Percentiles rank a stretch among this genome's conserved stretches.
These are phyloP conservation scores for Cicer pinnatifidum DNA, from an alignment of 306 rosid species.

Conservation along the genomic window DNA sequence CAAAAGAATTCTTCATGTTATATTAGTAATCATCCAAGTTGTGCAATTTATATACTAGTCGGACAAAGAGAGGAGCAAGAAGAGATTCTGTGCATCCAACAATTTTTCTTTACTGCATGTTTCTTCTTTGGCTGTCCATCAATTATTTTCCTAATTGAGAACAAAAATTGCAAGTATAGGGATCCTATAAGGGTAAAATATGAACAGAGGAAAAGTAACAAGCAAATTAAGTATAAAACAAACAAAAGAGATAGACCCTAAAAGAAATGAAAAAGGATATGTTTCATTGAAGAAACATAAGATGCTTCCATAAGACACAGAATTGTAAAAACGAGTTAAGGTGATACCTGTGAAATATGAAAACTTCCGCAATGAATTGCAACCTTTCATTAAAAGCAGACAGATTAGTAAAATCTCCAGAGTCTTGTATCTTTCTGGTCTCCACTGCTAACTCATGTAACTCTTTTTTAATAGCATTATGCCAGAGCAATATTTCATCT, in stretches of 20 bases:
- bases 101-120: not conserved
- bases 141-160: constrained; percentile 31
- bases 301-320: constrained; percentile 38
- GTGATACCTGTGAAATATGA: constrained; percentile 91
- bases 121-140: constrained; percentile 27
- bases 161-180: not conserved
- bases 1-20: constrained; percentile 21
- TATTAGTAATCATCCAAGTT: constrained; percentile 17
- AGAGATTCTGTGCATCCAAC: constrained; percentile 13
- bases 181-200: constrained; percentile 19
- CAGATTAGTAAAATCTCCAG: constrained; percentile 81
- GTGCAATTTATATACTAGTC: constrained; percentile 4
- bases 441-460: constrained; percentile 72
- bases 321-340: constrained; percentile 35
- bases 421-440: constrained; percentile 56
- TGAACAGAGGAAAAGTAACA: constrained; percentile 10
- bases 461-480: constrained; percentile 89
- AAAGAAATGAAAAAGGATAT: constrained; percentile 23
- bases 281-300: constrained; percentile 32
- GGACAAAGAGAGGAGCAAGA: constrained; percentile 28
- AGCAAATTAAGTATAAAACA: constrained; percentile 22
- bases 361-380: constrained; percentile 97
- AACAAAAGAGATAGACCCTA: constrained; percentile 30
- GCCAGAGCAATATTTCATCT: constrained; percentile 95
- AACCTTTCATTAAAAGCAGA: constrained; percentile 87